These are phyloP conservation scores for Gentiana straminea DNA, from an alignment of 257 asterid species.

Conservation along the genomic window DNA sequence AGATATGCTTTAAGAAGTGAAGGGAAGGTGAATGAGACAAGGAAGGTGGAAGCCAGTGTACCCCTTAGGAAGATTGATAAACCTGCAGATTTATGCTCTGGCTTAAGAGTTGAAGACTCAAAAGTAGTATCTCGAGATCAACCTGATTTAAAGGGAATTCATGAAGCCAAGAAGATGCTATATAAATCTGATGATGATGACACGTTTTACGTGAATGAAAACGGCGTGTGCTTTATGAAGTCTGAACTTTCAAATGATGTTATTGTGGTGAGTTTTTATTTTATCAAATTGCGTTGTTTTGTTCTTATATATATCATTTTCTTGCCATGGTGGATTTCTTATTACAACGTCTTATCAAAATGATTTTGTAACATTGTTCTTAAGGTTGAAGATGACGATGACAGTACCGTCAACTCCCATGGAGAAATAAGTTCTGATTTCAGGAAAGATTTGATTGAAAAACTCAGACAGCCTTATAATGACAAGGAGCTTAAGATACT, in stretches of 20 bases:
- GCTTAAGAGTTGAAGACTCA: too few relatives aligned
- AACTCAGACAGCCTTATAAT: conserved; percentile 24
- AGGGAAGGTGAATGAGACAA: too few relatives aligned
- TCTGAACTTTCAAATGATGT: background rate
- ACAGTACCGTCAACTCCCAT: background rate
- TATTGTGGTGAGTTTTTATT: background rate
- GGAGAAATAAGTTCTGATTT: conserved; percentile 9
- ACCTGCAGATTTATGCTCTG: too few relatives aligned
- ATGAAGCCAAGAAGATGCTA: too few relatives aligned
- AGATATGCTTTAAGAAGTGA: too few relatives aligned
- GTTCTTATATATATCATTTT: background rate
- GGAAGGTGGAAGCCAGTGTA: too few relatives aligned
- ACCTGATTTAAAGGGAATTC: too few relatives aligned
- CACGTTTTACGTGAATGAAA: background rate
- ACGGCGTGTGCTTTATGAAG: background rate
- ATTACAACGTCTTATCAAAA: too few relatives aligned
- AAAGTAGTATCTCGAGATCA: too few relatives aligned
- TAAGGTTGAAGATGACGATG: conserved; percentile 21
- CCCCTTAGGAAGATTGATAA: too few relatives aligned
- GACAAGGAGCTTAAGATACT: conserved; percentile 27
- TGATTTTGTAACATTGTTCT: background rate
- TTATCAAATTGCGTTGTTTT: background rate
- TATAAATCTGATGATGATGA: background rate
- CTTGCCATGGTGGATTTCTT: background rate
- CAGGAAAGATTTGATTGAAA: conserved; percentile 17